Evolutionary conservation across 108 stramenopile species (phyloP).

Genomic region (Schizochytrium sp.): DNA sequence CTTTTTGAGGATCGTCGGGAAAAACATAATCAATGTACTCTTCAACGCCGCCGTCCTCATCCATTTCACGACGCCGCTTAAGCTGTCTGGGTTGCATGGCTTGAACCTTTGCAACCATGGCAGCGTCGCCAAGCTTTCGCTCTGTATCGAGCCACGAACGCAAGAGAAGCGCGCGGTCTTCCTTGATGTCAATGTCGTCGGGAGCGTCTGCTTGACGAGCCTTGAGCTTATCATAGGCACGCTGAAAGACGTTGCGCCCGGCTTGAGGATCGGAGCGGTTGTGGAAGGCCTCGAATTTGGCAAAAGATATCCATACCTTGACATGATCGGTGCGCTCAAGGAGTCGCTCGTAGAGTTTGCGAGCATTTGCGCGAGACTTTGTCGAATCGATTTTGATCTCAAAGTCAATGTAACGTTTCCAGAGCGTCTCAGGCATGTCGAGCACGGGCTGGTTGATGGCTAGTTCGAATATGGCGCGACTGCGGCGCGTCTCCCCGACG

Average conservation of each 20-base stretch:
- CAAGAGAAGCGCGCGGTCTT: slow-evolving; percentile 82
- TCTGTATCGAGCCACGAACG: slow-evolving; percentile 91
- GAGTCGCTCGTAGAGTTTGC: slow-evolving; percentile 77
- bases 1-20: slow-evolving; percentile 80
- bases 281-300: slow-evolving; percentile 32
- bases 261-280: slow-evolving; percentile 41
- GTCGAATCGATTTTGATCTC: slow-evolving; percentile 71
- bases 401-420: slow-evolving; percentile 97
- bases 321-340: slow-evolving; percentile 86
- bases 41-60: slow-evolving; percentile 68
- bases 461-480: slow-evolving; percentile 87
- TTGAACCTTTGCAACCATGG: slow-evolving; percentile 61
- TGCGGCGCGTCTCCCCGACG: slow-evolving; percentile 84
- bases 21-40: slow-evolving; percentile 97
- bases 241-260: slow-evolving; percentile 66
- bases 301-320: slow-evolving; percentile 64
- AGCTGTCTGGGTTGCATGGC: slow-evolving; percentile 74
- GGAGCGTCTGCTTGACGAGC: slow-evolving; percentile 34
- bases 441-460: slow-evolving; percentile 77
- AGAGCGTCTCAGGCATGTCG: slow-evolving; percentile 94
- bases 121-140: slow-evolving; percentile 60
- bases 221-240: slow-evolving; percentile 76
- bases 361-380: slow-evolving; percentile 38
- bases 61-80: slow-evolving; percentile 83
- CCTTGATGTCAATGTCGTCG: slow-evolving; percentile 53